Evolutionary conservation across 139 green algal species (phyloP), one percentile per base, ranked within the genome.

Genomic region (Tetraselmis chui): DNA sequence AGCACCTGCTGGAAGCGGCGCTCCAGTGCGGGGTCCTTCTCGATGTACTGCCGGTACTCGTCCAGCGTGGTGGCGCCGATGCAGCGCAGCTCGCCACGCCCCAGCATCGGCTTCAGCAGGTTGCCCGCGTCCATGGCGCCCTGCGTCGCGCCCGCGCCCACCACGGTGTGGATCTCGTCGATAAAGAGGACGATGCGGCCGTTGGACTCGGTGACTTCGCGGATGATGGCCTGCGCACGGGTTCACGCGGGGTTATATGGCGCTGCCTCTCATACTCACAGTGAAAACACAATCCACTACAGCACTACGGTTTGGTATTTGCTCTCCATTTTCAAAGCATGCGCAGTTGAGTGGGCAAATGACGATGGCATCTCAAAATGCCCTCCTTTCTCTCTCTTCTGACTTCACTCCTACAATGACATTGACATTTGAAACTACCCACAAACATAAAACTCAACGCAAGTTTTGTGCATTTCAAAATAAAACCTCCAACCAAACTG

Each of bases 1-100:
- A 93, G 95, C 59, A 99, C 96, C 89, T 97, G 89, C 80, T 86
- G 78, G 90, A 98, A 98, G 28, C 96, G 89, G 26, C 96, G 88
- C 92, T 99, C 96, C 83, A 99, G 89, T 0, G 96, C 96, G 2
- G 96, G 92, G 88, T 99, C 96, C 91, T 99, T 99, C 92, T 99
- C 96, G 77, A 99, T 99, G 92, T 99, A 95, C 90, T 98, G 94
- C 58, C 96, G 86, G 90, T 97, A 98, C 92, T 99, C 97, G 85
- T 99, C 96, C n/a, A 97, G 89, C 26, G 96, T 98, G 31, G 96
- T 98, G 79, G 95, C 95, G 30, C 96, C 96, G 45, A 99, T 99
- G 91, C 96, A 99, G 74, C 96, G 90, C 87, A 99, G 93, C 91
- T 99, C 95, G 1, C 96, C 96, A 26, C 96, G 88, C 1, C 90